phyloP scores from a whole-genome alignment of 2,329 filamentous ascomycete genomes.

The Trichoderma aggressivum region DNA sequence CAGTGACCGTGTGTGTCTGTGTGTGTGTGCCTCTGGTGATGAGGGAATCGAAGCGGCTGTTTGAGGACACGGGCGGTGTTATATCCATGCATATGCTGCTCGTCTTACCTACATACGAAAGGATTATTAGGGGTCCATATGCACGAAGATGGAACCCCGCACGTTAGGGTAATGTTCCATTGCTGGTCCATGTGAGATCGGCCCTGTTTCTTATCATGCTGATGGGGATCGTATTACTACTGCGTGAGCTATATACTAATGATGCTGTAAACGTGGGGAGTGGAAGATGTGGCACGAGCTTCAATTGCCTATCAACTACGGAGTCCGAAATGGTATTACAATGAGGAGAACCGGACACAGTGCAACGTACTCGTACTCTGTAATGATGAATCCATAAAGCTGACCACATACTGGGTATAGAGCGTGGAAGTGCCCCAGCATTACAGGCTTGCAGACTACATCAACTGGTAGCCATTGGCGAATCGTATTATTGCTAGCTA shows the following conservation, averaged over 20 bases:
- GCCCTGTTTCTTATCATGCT: background rate
- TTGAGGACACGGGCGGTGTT: background rate
- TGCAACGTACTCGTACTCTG: background rate
- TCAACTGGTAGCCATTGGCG: background rate
- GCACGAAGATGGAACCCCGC: constrained; percentile 8
- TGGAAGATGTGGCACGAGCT: background rate
- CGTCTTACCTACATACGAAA: background rate
- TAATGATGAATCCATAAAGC: background rate
- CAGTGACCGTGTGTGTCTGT: background rate
- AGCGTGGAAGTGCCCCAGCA: background rate
- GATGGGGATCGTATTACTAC: background rate
- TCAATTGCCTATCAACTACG: background rate
- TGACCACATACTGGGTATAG: background rate
- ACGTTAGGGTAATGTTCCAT: background rate
- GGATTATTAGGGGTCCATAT: background rate
- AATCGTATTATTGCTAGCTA: background rate
- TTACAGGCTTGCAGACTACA: background rate
- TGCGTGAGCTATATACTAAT: background rate
- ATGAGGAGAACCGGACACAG: background rate
- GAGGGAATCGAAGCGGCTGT: background rate
- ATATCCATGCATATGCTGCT: background rate
- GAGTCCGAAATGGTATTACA: background rate
- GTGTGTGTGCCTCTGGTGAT: background rate
- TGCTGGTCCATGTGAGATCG: background rate
- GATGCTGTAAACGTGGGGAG: background rate